phyloP scores from a whole-genome alignment of 2,329 filamentous ascomycete species.

The Sphaerulina musiva region DNA sequence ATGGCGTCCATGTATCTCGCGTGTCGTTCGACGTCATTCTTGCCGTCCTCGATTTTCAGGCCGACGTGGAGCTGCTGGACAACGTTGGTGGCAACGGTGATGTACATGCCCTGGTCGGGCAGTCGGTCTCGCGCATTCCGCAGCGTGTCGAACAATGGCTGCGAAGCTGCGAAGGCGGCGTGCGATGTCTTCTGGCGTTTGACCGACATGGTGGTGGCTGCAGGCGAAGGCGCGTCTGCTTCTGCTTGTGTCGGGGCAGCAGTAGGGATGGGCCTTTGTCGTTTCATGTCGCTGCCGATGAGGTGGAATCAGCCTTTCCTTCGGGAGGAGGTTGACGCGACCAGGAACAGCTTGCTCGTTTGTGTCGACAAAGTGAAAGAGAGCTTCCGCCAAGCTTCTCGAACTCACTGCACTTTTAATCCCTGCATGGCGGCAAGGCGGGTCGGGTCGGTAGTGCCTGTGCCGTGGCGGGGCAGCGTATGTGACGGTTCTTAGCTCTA shows the following conservation, averaged over 20 bases:
- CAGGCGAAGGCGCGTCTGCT: not conserved
- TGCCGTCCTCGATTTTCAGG: slow-evolving; percentile 19
- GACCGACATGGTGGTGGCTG: slow-evolving; percentile 3
- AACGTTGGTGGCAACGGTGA: slow-evolving; percentile 24
- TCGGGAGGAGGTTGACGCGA: slow-evolving; percentile 4
- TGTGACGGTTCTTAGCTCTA: too few relatives aligned
- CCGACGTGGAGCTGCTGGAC: slow-evolving; percentile 29
- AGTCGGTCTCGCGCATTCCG: slow-evolving; percentile 19
- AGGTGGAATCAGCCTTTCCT: not conserved
- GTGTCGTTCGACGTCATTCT: slow-evolving; percentile 20
- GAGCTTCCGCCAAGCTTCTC: not conserved
- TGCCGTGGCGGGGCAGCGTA: not conserved
- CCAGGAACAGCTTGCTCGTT: not conserved
- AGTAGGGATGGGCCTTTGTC: slow-evolving; percentile 4
- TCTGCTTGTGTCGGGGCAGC: not conserved
- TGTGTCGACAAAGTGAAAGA: not conserved
- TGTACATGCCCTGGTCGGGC: slow-evolving; percentile 20
- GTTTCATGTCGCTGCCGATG: not conserved
- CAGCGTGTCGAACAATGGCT: slow-evolving; percentile 29
- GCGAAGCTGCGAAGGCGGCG: slow-evolving; percentile 30
- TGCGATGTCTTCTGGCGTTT: slow-evolving; percentile 16
- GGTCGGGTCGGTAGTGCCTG: not conserved
- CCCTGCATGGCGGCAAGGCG: not conserved
- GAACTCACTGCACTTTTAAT: not conserved
- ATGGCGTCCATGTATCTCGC: slow-evolving; percentile 25